A percentile compares a stretch with the other conserved stretches of the same genome.
Conservation (phyloP, 768 basidiomycete species). For the Lactarius akahatsu region DNA sequence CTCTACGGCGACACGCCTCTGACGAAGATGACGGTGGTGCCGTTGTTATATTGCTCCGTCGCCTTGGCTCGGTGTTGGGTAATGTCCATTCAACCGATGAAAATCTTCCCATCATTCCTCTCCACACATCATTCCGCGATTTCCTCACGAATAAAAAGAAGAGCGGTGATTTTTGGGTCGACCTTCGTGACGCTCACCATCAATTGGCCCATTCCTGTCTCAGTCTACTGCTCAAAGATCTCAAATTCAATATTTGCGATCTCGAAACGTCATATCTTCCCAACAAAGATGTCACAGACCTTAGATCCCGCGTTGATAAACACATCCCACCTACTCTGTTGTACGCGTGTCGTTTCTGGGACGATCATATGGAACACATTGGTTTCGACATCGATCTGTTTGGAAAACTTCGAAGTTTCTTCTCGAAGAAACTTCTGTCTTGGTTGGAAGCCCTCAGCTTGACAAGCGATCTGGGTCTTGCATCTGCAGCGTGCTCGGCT, state of each 20-base stretch:
- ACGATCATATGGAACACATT: neutral
- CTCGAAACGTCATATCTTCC: conserved; percentile 1
- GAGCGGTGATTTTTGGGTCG: neutral
- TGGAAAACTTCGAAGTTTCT: neutral
- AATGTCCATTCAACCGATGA: conserved; percentile 2
- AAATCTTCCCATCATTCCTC: neutral
- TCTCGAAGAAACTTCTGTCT: neutral
- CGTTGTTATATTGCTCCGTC: neutral
- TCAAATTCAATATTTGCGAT: conserved; percentile 4
- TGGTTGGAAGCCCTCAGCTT: conserved; percentile 15
- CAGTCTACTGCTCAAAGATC: neutral
- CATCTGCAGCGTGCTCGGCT: neutral
- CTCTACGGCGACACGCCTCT: neutral
- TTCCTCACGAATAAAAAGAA: neutral
- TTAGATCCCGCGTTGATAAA: neutral
- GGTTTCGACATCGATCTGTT: neutral
- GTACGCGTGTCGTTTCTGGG: conserved; percentile 5
- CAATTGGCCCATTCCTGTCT: conserved; percentile 5
- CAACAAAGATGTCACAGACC: neutral
- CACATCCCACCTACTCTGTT: neutral
- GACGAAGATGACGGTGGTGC: neutral
- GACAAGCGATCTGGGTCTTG: neutral
- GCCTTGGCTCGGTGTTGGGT: conserved; percentile 2
- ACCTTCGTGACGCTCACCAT: conserved; percentile 4
- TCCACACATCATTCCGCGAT: neutral